Evolutionary conservation across 202 grass and related monocot genomes (phyloP), one percentile per base, ranked within the genome.

Genomic region (Zizania palustris): DNA sequence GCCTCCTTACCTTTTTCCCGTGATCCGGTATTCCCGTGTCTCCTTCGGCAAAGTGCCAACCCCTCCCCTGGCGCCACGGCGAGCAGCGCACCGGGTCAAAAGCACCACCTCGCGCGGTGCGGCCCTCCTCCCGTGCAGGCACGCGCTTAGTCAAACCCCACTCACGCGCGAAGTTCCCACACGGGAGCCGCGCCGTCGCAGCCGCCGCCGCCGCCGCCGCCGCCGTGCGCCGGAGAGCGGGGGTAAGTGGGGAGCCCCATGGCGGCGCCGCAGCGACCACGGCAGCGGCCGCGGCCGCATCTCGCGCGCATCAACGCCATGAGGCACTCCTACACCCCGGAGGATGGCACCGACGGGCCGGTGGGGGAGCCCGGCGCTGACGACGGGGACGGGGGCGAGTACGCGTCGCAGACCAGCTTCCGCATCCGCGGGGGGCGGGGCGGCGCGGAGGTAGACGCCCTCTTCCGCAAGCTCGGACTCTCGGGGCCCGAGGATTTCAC

Each of bases 401-500:
- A 71, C 81, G 37, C 60, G 60, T 81, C 83, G 69, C 86, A 86
- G 80, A 88, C 81, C 71, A 92, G 89, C 79, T 92, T 90, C 81
- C 84, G 93, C 45, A 90, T 96, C 81, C 74, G 86, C 39, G 86
- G 91, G 21, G 83, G 91, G 3, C 80, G 65, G 9, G 85, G 76
- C 22, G 84, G 78, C 19, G 77, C 71, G 0, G 92, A 96, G 71
- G 81, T 92, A 74, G 84, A 77, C 63, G 81, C 82, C 46, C 81
- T 96, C 74, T 88, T 77, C 84, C 85, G 83, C 78, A 67, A 56
- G 78, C 87, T 96, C 41, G 92, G 92, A 33, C 82, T 96, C 84
- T 77, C 71, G 0, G 87, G 92, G 19, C 89, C 92, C 44, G 92
- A 96, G 45, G 92, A 96, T 62, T 90, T 96, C 84, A 77, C 82